Evolutionary conservation across 2,329 filamentous ascomycete species (phyloP), one percentile per base, ranked within the genome.

Genomic region (Colletotrichum sp.): DNA sequence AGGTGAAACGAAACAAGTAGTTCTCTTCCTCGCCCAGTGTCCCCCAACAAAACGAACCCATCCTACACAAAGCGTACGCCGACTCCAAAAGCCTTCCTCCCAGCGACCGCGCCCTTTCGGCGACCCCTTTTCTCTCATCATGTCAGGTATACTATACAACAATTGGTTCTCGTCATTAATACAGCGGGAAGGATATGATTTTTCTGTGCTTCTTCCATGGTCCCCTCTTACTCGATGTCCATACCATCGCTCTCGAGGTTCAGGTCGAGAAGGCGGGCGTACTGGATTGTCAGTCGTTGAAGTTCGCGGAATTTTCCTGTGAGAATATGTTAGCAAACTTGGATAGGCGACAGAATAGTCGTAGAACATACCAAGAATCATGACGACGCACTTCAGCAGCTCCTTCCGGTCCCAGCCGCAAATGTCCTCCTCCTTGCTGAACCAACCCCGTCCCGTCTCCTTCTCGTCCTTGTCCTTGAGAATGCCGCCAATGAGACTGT

Each of bases 291-390:
- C 57, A 98, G 91, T 30, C 97, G 91, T 84, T 99, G 97, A 34
- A 99, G 89, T 82, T 99, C 98, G 72, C 97, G 93, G 85, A 97
- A 96, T 92, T 99, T 99, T 76, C 95, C 96, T 98, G 80, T 71
- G 36, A 6, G 39, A 30, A 34, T 0, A 12, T 62, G 81, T 89
- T 83, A 89, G 85, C 8, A 9, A 12, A 10, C 9, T 36, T 28
- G 26, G 2, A 26, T 2, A 2, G 26, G 2, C 2, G 26, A 26
- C 6, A 26, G 5, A 26, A 26, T 26, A 26, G 26, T 26, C 2
- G 26, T 6, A 6, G 2, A 2, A 26, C 26, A 85, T 91, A 97
- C 97, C 97, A 59, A 99, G 90, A 83, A 98, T 96, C 85, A 98
- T 89, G 71, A 99, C 94, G 30, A 98, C 96, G 75, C 96, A 96